Conservation (phyloP, 495 filamentous ascomycete species). For the Penicillium psychrofluorescens region DNA sequence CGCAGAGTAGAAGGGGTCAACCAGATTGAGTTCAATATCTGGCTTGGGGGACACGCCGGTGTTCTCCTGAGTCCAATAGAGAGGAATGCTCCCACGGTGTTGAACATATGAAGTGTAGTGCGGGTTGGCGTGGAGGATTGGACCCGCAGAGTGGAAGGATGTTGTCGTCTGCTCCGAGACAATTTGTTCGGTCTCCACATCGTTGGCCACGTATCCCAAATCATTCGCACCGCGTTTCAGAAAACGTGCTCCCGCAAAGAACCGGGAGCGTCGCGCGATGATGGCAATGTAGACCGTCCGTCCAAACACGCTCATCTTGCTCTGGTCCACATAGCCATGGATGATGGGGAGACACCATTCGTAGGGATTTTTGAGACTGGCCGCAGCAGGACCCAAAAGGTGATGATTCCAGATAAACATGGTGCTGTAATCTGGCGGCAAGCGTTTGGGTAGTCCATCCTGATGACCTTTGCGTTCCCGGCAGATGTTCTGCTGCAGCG, state of each 20-base stretch:
- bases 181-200: conserved; percentile 99
- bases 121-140: conserved; percentile 77
- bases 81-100: conserved; percentile 91
- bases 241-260: conserved; percentile 91
- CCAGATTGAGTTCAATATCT: conserved; percentile 85
- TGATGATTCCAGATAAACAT: conserved; percentile 99
- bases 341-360: conserved; percentile 97
- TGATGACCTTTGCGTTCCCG: conserved; percentile 64
- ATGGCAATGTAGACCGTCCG: conserved; percentile 84
- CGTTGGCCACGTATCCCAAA: conserved; percentile 92
- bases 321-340: conserved; percentile 92
- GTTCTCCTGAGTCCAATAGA: conserved; percentile 97
- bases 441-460: conserved; percentile 50
- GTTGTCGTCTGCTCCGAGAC: conserved; percentile 90
- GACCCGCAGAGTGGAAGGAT: conserved; percentile 89
- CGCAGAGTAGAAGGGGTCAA: conserved; percentile 94
- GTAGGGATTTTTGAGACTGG: conserved; percentile 66
- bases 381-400: conserved; percentile 69
- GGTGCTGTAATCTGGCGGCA: conserved; percentile 66
- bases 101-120: conserved; percentile 95
- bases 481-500: conserved; percentile 87
- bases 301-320: conserved; percentile 76
- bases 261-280: conserved; percentile 84
- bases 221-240: conserved; percentile 94
- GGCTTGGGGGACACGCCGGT: conserved; percentile 94